Percentiles rank a stretch among this genome's conserved stretches.
Conservation (phyloP, 495 filamentous ascomycete genomes). For the Lasiosphaeria hispida region DNA sequence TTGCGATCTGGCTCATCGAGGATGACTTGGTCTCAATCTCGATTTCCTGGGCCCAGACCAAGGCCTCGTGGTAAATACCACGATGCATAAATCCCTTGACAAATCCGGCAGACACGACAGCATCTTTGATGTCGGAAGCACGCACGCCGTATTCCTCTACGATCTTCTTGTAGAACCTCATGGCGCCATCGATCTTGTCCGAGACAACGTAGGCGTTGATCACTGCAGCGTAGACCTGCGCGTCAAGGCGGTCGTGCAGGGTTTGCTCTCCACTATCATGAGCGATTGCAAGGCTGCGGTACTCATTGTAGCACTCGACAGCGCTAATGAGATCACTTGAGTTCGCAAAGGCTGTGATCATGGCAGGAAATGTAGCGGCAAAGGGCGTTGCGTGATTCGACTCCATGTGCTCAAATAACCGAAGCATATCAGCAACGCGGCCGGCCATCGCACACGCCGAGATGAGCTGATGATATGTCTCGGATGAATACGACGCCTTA, state of each 20-base stretch:
- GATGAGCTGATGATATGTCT: conserved; percentile 79
- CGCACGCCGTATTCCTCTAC: conserved; percentile 57
- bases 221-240: conserved; percentile 80
- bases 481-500: conserved; percentile 53
- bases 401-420: conserved; percentile 88
- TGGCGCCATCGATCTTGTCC: conserved; percentile 71
- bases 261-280: conserved; percentile 72
- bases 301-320: conserved; percentile 95
- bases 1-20: conserved; percentile 47
- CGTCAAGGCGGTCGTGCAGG: conserved; percentile 72
- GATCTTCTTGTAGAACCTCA: conserved; percentile 80
- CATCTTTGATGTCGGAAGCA: conserved; percentile 58
- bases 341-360: conserved; percentile 88
- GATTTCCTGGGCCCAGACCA: conserved; percentile 59
- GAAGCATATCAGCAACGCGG: conserved; percentile 80
- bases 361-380: conserved; percentile 78
- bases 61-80: conserved; percentile 63
- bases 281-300: conserved; percentile 76
- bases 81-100: conserved; percentile 66
- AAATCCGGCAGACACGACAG: conserved; percentile 69
- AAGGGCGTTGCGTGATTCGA: conserved; percentile 64
- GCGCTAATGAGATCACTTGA: conserved; percentile 78
- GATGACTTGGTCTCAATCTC: conserved; percentile 32
- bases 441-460: conserved; percentile 78
- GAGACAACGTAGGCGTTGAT: conserved; percentile 82